phyloP scores from a whole-genome alignment of 1,284 basidiomycete genomes.

The Moniliella sp. region DNA sequence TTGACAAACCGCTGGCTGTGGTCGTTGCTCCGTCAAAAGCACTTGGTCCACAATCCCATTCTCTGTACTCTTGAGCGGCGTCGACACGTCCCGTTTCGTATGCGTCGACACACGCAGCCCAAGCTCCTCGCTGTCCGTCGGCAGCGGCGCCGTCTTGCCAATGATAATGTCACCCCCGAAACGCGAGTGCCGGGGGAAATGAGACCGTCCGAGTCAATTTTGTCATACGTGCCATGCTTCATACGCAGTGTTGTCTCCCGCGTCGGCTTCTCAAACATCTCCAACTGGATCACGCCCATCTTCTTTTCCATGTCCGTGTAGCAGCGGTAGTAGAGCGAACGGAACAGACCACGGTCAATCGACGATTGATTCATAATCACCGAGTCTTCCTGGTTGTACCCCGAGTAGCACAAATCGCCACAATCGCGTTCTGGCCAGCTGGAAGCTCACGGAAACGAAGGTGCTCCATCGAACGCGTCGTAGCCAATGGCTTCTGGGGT shows the following conservation, averaged over 20 bases:
- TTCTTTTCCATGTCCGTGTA: constrained; percentile 96
- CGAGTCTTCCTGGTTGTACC: constrained; percentile 99
- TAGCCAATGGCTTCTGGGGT: constrained; percentile 97
- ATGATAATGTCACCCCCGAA: constrained; percentile 91
- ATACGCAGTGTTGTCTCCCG: constrained; percentile 78
- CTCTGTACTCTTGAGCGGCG: constrained; percentile 89
- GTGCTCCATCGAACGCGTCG: constrained; percentile 95
- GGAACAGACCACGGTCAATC: constrained; percentile 89
- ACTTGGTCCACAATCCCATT: constrained; percentile 94
- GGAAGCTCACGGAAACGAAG: constrained; percentile 90
- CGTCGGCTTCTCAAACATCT: constrained; percentile 91
- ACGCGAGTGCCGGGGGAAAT: constrained; percentile 89
- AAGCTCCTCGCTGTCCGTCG: constrained; percentile 84
- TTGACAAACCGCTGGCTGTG: constrained; percentile 87
- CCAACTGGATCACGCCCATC: constrained; percentile 55
- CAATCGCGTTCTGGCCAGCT: constrained; percentile 90
- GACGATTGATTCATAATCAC: constrained; percentile 99
- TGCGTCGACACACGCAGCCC: constrained; percentile 79
- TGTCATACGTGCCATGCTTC: constrained; percentile 97
- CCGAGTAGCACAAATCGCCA: constrained; percentile 96
- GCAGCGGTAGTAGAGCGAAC: constrained; percentile 91
- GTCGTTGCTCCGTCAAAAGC: constrained; percentile 79
- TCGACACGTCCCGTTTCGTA: constrained; percentile 78
- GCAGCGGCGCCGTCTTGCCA: constrained; percentile 91
- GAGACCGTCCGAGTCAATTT: constrained; percentile 82